Base-by-base conservation (phyloP, 108 stramenopile species). In the Cyclostephanos tholiformis region DNA sequence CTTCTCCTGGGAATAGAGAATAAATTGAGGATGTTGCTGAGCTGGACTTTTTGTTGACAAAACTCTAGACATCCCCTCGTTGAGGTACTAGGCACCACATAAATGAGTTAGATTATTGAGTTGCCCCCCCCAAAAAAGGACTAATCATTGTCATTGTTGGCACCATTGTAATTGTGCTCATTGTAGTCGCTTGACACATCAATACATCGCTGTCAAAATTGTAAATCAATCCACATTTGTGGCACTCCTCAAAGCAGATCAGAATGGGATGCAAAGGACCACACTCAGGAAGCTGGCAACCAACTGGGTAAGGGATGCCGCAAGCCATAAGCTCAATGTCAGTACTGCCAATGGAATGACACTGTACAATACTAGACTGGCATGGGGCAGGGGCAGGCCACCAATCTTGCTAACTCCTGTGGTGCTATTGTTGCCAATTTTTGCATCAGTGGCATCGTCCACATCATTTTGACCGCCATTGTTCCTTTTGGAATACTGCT, bases 371-470 rank as follows among this genome's bases (percentile, higher is more conserved):
- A 88, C 89, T 35, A 88, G 92, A n/a, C 90, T 90, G 0, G 90
- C 90, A 69, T 94, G 87, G 26, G 93, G 93, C 14, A 94, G 70
- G 16, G 89, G 90, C 39, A 94, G 64, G 14, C 90, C 90, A 23
- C 75, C 84, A 68, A 94, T 91, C 66, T 91, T 94, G 27, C 89
- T 87, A 72, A 94, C 88, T 29, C 93, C 93, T 19, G 83, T 59
- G 12, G 89, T 86, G 48, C 60, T 61, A 26, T 80, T 70, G 39
- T 61, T 19, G n/a, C 11, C 16, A 32, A 43, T 71, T n/a, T 26
- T 63, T 50, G 60, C 9, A 13, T 13, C 29, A 19, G 26, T 22
- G 27, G 39, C 48, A 38, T 46, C 23, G 22, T 59, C n/a, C 8
- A 32, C 48, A 26, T 56, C 30, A 14, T 36, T n/a, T 6, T 65